Evolutionary conservation across 441 rosid genomes (phyloP).

Genomic region (Adansonia grandidieri): DNA sequence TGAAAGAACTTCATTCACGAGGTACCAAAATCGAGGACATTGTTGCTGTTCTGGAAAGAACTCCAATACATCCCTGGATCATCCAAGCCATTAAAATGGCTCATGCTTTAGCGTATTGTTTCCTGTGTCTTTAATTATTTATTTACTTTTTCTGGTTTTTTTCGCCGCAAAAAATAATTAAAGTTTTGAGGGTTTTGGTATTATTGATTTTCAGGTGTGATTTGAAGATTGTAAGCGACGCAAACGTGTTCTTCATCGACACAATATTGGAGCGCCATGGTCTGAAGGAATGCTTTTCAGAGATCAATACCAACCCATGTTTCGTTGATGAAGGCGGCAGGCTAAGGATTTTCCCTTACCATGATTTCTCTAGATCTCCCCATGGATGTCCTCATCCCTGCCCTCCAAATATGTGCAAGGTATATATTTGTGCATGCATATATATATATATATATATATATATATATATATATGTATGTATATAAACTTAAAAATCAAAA

Average conservation of each 20-base stretch:
- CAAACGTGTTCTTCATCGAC: constrained; percentile 46
- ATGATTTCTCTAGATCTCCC: constrained; percentile 43
- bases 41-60: constrained; percentile 40
- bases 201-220: constrained; percentile 56
- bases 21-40: constrained; percentile 50
- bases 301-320: constrained; percentile 46
- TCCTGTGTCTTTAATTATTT: not conserved
- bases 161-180: not conserved
- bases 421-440: no score
- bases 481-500: not conserved
- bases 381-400: constrained; percentile 66
- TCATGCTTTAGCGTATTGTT: constrained; percentile 51
- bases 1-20: constrained; percentile 49
- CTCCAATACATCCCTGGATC: constrained; percentile 38
- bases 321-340: constrained; percentile 34
- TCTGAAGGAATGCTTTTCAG: constrained; percentile 40
- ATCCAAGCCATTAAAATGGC: constrained; percentile 42
- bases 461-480: not conserved
- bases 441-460: no score
- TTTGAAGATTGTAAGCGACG: constrained; percentile 55
- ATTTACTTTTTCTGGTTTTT: not conserved
- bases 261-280: constrained; percentile 45
- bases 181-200: not conserved
- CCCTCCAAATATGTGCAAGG: constrained; percentile 77
- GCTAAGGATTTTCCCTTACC: constrained; percentile 29